These are phyloP conservation scores for Tubosaeta sp. DNA, from an alignment of 768 basidiomycete species.

Conservation along the genomic window DNA sequence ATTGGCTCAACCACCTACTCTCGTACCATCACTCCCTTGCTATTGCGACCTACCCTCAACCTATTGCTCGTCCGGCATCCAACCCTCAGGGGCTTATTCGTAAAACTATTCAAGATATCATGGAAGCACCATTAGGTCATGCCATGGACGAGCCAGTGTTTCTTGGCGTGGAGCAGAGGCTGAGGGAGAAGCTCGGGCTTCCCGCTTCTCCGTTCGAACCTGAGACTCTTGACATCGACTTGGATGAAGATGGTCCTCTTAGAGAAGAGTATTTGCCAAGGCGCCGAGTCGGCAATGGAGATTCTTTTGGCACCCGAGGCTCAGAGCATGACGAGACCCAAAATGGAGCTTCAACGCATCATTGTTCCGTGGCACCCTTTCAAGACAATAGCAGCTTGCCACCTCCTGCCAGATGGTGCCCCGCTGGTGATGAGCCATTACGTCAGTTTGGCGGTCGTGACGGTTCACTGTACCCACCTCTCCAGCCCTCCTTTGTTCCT, in stretches of 20 bases:
- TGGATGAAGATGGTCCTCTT: conserved; percentile 80
- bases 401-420: conserved; percentile 79
- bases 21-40: conserved; percentile 62
- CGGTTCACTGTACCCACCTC: conserved; percentile 60
- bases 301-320: conserved; percentile 1
- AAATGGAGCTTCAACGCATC: conserved; percentile 1
- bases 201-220: conserved; percentile 35
- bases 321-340: conserved; percentile 4
- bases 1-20: conserved; percentile 65
- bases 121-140: conserved; percentile 42
- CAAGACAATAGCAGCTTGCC: conserved; percentile 42
- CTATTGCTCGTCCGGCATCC: conserved; percentile 71
- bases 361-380: conserved; percentile 5
- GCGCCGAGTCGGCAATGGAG: conserved; percentile 41
- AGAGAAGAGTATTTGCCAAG: conserved; percentile 77
- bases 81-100: conserved; percentile 69
- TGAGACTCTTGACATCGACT: conserved; percentile 66
- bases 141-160: conserved; percentile 55
- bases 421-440: conserved; percentile 74
- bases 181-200: conserved; percentile 47
- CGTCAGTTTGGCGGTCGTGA: conserved; percentile 48
- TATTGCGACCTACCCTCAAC: conserved; percentile 59
- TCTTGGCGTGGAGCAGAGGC: conserved; percentile 64
- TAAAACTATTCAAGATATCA: conserved; percentile 64
- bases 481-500: conserved; percentile 46